Base-by-base conservation (phyloP, 306 rosid species). In the Corylus avellana region DNA sequence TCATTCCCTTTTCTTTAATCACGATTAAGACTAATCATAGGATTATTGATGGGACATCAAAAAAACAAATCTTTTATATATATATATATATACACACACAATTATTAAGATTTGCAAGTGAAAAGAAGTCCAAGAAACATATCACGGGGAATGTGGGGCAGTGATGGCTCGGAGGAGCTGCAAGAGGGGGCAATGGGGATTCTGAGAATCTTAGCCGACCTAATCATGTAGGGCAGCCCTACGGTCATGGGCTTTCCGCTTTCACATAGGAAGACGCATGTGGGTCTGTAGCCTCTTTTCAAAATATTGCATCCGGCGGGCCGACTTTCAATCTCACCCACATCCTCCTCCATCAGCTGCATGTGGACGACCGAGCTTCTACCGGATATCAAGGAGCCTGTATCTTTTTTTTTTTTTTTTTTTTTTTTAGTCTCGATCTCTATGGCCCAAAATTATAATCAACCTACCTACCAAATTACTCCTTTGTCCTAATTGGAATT, bases 61-160 rank as follows among this genome's bases (percentile, higher is more conserved):
- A 42, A 42, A 42, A 42, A 1, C 46, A 42, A 1, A 6, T 42
- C 46, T 6, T 42, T 32, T 29, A 29, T 29, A 29, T 29, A 29
- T 29, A 29, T 29, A 29, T 29, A 29, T 29, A 29, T 29, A 29
- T 29, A 29, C 1, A 29, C 1, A 29, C 1, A 29, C 1, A 29
- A 32, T 32, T 32, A 32, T 25, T 5, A 29, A 62, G 10, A 29
- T 29, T 16, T 5, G 4, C 12, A 9, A 32, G 46, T 17, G 22
- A 37, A 17, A 63, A 63, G 0, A 55, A n/a, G 20, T 16, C 37
- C n/a, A 16, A 63, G 68, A 73, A 89, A 87, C 92, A 84, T 72
- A 44, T 53, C 91, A 88, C 88, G 91, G 83, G 87, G 86, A 80
- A 59, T 83, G 88, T 76, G 64, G 80, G 77, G 22, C 77, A 50